phyloP scores from a whole-genome alignment of 1,139 yeast genomes.

The Chernovozyma sophiae-reginae region DNA sequence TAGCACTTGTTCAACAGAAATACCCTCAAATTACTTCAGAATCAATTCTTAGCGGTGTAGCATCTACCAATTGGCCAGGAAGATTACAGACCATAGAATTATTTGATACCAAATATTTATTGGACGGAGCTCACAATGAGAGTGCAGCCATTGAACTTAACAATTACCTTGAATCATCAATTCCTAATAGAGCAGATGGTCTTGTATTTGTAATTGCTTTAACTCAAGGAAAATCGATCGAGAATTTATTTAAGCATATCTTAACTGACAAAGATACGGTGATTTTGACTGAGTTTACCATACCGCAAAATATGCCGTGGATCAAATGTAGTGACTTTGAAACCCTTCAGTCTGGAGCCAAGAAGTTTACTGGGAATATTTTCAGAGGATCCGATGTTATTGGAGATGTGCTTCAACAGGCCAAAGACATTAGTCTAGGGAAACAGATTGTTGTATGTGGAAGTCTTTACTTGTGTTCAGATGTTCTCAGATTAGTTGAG shows the following conservation, averaged over 20 bases:
- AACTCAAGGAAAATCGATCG: conserved; percentile 66
- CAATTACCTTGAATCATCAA: conserved; percentile 17
- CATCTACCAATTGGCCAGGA: conserved; percentile 55
- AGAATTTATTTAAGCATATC: conserved; percentile 49
- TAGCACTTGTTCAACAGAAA: conserved; percentile 31
- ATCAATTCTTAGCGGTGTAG: conserved; percentile 48
- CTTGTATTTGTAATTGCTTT: conserved; percentile 68
- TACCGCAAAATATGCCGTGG: conserved; percentile 95
- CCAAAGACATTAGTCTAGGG: conserved; percentile 15
- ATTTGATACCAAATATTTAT: conserved; percentile 34
- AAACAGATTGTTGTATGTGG: conserved; percentile 67
- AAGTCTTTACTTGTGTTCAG: conserved; percentile 72
- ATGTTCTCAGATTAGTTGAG: conserved; percentile 42
- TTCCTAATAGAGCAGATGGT: conserved; percentile 20
- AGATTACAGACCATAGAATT: conserved; percentile 47
- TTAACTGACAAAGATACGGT: conserved; percentile 50
- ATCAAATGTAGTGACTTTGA: conserved; percentile 46
- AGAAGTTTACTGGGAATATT: conserved; percentile 27
- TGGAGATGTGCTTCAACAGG: conserved; percentile 9
- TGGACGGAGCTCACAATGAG: conserved; percentile 94
- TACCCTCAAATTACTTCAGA: conserved; percentile 23
- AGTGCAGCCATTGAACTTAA: conserved; percentile 73
- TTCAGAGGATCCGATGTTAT: conserved; percentile 6
- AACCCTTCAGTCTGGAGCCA: conserved; percentile 31
- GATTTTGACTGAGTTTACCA: conserved; percentile 57